Conservation (phyloP, 306 rosid species). For the Rosa persica region DNA sequence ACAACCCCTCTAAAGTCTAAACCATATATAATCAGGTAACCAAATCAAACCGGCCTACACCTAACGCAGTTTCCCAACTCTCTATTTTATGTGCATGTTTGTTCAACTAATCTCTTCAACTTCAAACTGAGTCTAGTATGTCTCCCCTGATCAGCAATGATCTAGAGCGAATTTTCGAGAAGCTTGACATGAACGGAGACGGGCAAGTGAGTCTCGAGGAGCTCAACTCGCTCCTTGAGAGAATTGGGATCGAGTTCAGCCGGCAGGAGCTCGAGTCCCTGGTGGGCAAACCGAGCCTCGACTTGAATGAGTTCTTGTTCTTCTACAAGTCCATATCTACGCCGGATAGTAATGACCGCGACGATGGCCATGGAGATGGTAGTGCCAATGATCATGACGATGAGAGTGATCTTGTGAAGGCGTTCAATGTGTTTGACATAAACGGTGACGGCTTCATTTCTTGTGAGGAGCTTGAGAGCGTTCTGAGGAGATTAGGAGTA, state of each 20-base stretch:
- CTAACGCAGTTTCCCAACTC: not conserved
- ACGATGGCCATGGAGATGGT: not conserved
- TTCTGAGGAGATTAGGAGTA: constrained; percentile 54
- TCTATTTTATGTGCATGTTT: not conserved
- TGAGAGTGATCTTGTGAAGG: constrained; percentile 58
- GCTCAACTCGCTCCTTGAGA: constrained; percentile 49
- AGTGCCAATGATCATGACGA: constrained; percentile 12
- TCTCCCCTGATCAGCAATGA: constrained; percentile 43
- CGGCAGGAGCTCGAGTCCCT: constrained; percentile 50
- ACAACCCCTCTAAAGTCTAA: not conserved
- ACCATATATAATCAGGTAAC: not conserved
- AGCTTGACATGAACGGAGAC: constrained; percentile 62
- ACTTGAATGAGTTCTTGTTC: constrained; percentile 56
- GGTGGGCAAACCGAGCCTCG: constrained; percentile 46
- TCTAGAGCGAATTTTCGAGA: constrained; percentile 63
- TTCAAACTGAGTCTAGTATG: constrained; percentile 26
- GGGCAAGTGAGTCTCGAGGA: constrained; percentile 63
- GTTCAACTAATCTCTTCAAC: not conserved
- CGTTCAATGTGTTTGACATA: constrained; percentile 73
- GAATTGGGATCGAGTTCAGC: constrained; percentile 29
- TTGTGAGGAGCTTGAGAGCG: constrained; percentile 55
- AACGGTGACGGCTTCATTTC: constrained; percentile 83
- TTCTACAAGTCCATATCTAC: constrained; percentile 55
- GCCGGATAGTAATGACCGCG: constrained; percentile 14
- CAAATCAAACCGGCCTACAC: not conserved